Conservation (phyloP, 306 rosid genomes). For the Cicer bijugum region DNA sequence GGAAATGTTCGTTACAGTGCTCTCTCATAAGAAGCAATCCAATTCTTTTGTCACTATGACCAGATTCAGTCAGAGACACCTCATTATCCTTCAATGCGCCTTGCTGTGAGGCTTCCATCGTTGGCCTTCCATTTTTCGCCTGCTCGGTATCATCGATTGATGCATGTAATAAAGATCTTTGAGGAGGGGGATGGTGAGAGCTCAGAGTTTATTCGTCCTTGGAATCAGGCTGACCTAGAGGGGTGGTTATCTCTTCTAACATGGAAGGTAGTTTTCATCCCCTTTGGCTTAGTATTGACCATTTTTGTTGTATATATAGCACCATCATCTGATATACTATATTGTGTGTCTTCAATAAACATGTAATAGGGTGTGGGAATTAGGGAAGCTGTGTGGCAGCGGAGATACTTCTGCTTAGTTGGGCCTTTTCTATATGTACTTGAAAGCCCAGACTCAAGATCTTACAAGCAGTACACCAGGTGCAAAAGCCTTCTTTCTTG, state of each 20-base stretch:
- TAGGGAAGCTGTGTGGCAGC: slow-evolving; percentile 95
- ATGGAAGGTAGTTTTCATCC: slow-evolving; percentile 67
- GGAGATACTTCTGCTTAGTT: slow-evolving; percentile 79
- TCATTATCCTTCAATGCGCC: slow-evolving; percentile 75
- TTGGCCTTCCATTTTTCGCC: slow-evolving; percentile 94
- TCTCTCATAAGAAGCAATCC: slow-evolving; percentile 21
- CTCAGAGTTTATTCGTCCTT: slow-evolving; percentile 67
- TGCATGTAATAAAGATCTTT: slow-evolving; percentile 82
- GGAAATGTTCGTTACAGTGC: not conserved
- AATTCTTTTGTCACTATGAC: slow-evolving; percentile 36
- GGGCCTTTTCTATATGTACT: slow-evolving; percentile 92
- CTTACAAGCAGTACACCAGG: slow-evolving; percentile 90
- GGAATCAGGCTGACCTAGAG: slow-evolving; percentile 93
- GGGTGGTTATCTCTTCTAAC: slow-evolving; percentile 87
- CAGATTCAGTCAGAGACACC: slow-evolving; percentile 81
- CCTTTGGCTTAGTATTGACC: slow-evolving; percentile 9
- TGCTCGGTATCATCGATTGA: slow-evolving; percentile 92
- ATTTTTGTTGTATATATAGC: slow-evolving; percentile 30
- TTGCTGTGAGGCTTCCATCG: slow-evolving; percentile 86
- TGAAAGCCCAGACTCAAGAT: slow-evolving; percentile 80
- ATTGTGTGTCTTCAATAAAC: slow-evolving; percentile 25
- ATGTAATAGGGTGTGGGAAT: slow-evolving; percentile 86
- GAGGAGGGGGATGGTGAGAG: slow-evolving; percentile 66
- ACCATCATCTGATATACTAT: slow-evolving; percentile 16
- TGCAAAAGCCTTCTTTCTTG: slow-evolving; percentile 47